A percentile compares a stretch with the other conserved stretches of the same genome.
These are phyloP conservation scores for Glomus cerebriforme DNA, from an alignment of 192 early-diverging fungal genomes.

Conservation along the genomic window DNA sequence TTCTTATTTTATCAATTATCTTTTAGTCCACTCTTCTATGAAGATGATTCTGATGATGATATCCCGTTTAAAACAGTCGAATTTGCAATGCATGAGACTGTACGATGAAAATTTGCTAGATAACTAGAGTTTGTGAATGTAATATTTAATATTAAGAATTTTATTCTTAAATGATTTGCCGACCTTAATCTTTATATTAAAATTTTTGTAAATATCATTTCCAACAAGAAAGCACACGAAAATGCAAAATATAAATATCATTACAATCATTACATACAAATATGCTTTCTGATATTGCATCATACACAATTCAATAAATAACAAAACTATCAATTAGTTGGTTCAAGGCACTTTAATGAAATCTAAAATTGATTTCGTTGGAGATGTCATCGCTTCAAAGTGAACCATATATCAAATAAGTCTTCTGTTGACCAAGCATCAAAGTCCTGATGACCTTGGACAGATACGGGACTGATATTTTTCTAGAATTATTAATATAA, in stretches of 20 bases:
- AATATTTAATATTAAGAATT: no score
- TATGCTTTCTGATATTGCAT: no score
- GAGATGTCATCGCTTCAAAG: neutral
- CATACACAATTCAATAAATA: no score
- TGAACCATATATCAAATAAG: slow-evolving; percentile 30
- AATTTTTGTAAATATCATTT: no score
- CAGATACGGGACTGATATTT: slow-evolving; percentile 35
- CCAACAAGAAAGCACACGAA: no score
- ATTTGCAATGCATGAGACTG: slow-evolving; percentile 45
- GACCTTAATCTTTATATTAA: no score
- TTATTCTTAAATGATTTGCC: no score
- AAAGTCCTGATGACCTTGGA: slow-evolving; percentile 26
- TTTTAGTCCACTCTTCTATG: slow-evolving; percentile 34
- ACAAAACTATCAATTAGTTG: neutral
- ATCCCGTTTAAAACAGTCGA: slow-evolving; percentile 52
- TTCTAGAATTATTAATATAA: neutral
- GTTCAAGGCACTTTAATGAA: neutral
- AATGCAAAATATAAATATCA: no score
- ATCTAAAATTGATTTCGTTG: neutral
- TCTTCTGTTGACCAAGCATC: slow-evolving; percentile 30
- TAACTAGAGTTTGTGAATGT: neutral
- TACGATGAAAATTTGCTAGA: slow-evolving; percentile 9
- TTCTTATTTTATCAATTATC: neutral
- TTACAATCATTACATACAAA: no score
- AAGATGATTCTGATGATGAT: slow-evolving; percentile 39